These are phyloP conservation scores for Globisporangium irregulare DNA, from an alignment of 352 stramenopile genomes.

Conservation along the genomic window DNA sequence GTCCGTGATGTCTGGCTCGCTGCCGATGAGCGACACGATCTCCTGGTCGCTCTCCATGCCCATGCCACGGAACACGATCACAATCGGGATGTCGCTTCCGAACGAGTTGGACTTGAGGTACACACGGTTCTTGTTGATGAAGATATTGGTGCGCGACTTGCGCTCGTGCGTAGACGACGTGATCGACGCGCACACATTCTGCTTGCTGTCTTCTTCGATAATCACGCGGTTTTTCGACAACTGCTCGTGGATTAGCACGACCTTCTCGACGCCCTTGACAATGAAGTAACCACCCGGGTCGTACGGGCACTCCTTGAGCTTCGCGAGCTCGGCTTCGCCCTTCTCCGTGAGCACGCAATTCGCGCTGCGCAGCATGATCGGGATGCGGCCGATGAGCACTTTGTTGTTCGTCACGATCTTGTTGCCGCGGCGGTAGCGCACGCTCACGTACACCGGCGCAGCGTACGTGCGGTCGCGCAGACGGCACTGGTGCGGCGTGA, in stretches of 20 bases:
- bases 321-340: slow-evolving; percentile 91
- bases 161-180: slow-evolving; percentile 99
- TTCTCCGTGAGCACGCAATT: slow-evolving; percentile 97
- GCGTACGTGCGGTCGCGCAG: slow-evolving; percentile 99
- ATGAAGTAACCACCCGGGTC: slow-evolving; percentile 99
- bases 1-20: slow-evolving; percentile 93
- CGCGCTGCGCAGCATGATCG: slow-evolving; percentile 97
- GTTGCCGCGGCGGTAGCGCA: slow-evolving; percentile 96
- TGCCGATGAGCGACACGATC: slow-evolving; percentile 95
- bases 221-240: slow-evolving; percentile 99
- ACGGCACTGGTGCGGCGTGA: slow-evolving; percentile 98
- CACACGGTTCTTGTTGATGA: slow-evolving; percentile 95
- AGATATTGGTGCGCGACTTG: slow-evolving; percentile 97
- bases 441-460: slow-evolving; percentile 98
- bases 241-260: slow-evolving; percentile 99
- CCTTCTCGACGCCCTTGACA: slow-evolving; percentile 98
- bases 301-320: slow-evolving; percentile 99
- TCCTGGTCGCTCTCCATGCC: slow-evolving; percentile 98
- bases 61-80: slow-evolving; percentile 97
- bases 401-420: slow-evolving; percentile 99
- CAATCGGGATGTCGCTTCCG: slow-evolving; percentile 96
- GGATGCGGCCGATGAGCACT: slow-evolving; percentile 94
- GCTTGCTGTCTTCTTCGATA: slow-evolving; percentile 95
- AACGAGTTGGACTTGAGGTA: slow-evolving; percentile 99
- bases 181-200: slow-evolving; percentile 92